Conservation (phyloP, 495 filamentous ascomycete species). For the Neurospora discreta region DNA sequence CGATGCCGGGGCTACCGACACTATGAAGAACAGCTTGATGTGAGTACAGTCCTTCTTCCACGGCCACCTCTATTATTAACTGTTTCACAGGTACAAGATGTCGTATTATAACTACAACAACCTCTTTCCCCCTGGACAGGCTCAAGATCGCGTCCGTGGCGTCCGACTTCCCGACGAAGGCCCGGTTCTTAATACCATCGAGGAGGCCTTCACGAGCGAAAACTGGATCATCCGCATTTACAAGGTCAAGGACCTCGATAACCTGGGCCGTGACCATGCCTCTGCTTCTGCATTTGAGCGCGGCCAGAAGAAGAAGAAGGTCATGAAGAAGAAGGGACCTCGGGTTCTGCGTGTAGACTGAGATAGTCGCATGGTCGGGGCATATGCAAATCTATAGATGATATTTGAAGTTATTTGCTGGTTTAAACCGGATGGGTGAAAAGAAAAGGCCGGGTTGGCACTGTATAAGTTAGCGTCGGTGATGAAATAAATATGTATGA, state of each 20-base stretch:
- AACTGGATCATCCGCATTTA: slow-evolving; percentile 99
- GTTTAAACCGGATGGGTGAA: slow-evolving; percentile 9
- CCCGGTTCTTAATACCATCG: slow-evolving; percentile 76
- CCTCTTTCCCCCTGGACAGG: slow-evolving; percentile 87
- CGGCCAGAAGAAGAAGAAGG: slow-evolving; percentile 89
- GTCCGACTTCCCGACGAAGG: slow-evolving; percentile 62
- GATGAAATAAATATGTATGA: background rate
- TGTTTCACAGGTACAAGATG: slow-evolving; percentile 87
- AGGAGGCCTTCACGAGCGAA: slow-evolving; percentile 97
- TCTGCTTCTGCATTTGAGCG: slow-evolving; percentile 80
- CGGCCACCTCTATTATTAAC: slow-evolving; percentile 23
- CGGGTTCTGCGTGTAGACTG: slow-evolving; percentile 78
- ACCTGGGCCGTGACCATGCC: slow-evolving; percentile 81
- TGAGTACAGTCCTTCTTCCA: slow-evolving; percentile 37
- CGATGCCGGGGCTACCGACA: slow-evolving; percentile 85
- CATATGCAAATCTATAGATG: slow-evolving; percentile 7
- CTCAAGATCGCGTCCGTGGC: slow-evolving; percentile 80
- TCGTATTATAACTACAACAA: slow-evolving; percentile 95
- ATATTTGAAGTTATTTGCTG: slow-evolving; percentile 10
- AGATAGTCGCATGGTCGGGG: slow-evolving; percentile 2
- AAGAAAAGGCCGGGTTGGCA: slow-evolving; percentile 9
- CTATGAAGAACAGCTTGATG: slow-evolving; percentile 99
- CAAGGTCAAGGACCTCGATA: slow-evolving; percentile 98
- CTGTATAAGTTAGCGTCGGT: slow-evolving; percentile 15
- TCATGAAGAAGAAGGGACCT: slow-evolving; percentile 65